Base-by-base conservation (phyloP, 345 rosid species). In the Anacardium occidentale region DNA sequence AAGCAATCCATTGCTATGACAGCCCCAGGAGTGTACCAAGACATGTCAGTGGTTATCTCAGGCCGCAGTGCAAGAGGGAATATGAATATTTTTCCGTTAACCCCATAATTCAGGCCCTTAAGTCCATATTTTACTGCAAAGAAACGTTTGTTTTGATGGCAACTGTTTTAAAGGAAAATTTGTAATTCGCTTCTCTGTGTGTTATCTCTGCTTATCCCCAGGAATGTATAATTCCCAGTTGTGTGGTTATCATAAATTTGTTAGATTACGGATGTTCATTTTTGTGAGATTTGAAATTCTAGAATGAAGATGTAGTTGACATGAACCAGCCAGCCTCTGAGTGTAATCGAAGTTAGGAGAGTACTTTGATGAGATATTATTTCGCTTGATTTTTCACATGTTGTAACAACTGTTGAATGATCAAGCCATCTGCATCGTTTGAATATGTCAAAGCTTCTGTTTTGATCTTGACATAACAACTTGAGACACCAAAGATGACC, bases 1-100 rank as follows among this genome's bases (percentile, higher is more conserved):
- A 63, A 82, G 83, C 52, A 91, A 89, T 57, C 94, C 90, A 10
- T 74, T 87, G 72, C 71, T 81, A 32, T 10, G 66, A 1, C 48
- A 50, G 8, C 24, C 42, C 42, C 9, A 64, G 51, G 26, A 12
- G 5, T 14, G 9, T 34, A 2, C 50, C 10, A 51, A 32, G 29
- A 32, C 58, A 32, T 32, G 60, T 34, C 13, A 42, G 11, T 22
- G 9, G 13, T 37, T 37, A 37, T 37, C 42, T 37, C 42, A 37
- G 32, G 17, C 12, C 11, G 17, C 8, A 37, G 15, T 5, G 34
- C 9, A 54, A 21, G 32, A 29, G 32, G 37, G 52, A 53, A 13
- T 20, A 32, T 68, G 52, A 37, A 29, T 29, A 29, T 29, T 29
- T 3, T 29, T 29, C 3, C 2, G 1, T 55, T 20, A n/a, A 55